Conservation (phyloP, 768 basidiomycete species). For the Cystobasidium ongulense region DNA sequence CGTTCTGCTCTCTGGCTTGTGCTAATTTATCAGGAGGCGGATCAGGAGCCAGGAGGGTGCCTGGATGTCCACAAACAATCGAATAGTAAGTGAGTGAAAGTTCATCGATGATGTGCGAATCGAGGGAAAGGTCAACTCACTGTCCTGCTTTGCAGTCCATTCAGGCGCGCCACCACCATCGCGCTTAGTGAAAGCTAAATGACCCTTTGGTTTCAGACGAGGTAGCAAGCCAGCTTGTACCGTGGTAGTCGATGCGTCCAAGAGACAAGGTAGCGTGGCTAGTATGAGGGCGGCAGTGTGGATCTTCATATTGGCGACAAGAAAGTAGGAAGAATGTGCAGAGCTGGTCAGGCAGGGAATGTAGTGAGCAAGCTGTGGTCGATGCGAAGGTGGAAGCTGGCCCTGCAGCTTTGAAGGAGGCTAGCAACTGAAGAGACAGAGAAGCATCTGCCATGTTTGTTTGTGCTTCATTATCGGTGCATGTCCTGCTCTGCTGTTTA, state of each 20-base stretch:
- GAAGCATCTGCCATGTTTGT: too few species aligned
- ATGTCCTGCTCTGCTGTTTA: too few species aligned
- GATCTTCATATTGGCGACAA: too few species aligned
- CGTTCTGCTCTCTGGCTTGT: slow-evolving; percentile 6
- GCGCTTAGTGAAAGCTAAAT: not conserved
- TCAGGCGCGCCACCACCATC: not conserved
- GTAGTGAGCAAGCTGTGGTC: too few species aligned
- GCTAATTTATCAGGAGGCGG: slow-evolving; percentile 12
- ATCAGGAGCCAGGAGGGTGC: slow-evolving; percentile 16
- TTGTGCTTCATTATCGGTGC: too few species aligned
- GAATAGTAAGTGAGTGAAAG: not conserved
- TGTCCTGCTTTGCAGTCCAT: slow-evolving; percentile 27
- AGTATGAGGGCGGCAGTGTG: too few species aligned
- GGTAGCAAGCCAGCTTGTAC: slow-evolving; percentile 19
- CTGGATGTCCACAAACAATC: too few species aligned
- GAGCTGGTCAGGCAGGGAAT: too few species aligned
- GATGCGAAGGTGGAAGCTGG: too few species aligned
- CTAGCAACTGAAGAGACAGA: too few species aligned
- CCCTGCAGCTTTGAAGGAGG: too few species aligned
- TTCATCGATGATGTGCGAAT: not conserved
- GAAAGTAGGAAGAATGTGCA: too few species aligned
- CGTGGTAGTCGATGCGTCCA: not conserved
- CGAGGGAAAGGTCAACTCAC: not conserved
- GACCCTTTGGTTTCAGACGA: not conserved
- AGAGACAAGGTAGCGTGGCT: not conserved